A percentile compares a stretch with the other conserved stretches of the same genome.
Conservation (phyloP, 192 early-diverging fungal species). For the Fimicolochytrium jonesii region DNA sequence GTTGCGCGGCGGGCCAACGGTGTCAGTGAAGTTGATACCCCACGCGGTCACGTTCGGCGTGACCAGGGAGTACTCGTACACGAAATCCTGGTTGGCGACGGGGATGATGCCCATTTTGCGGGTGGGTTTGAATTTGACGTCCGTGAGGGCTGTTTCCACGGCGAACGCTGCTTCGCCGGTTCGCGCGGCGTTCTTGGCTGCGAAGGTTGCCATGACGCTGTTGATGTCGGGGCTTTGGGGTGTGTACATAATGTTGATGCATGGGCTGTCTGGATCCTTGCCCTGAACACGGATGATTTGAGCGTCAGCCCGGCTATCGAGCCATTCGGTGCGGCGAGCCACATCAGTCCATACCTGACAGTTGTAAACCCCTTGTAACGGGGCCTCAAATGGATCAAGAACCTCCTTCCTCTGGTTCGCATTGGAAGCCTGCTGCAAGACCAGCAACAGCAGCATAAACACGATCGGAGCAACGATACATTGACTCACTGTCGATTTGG, state of each 20-base stretch:
- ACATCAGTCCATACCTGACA: too few relatives aligned
- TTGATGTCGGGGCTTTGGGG: slow-evolving; percentile 26
- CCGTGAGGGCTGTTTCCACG: slow-evolving; percentile 28
- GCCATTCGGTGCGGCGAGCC: not conserved
- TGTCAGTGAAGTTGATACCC: slow-evolving; percentile 38
- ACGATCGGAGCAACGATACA: slow-evolving; percentile 59
- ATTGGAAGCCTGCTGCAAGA: slow-evolving; percentile 51
- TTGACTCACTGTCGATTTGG: slow-evolving; percentile 60
- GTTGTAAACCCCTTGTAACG: slow-evolving; percentile 40
- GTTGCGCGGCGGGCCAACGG: slow-evolving; percentile 42
- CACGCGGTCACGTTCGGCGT: slow-evolving; percentile 65
- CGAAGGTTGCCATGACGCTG: slow-evolving; percentile 36
- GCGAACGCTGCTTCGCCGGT: slow-evolving; percentile 28
- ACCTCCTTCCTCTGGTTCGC: slow-evolving; percentile 33
- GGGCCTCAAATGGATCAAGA: slow-evolving; percentile 34
- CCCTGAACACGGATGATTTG: slow-evolving; percentile 28
- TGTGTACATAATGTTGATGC: slow-evolving; percentile 63
- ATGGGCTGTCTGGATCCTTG: slow-evolving; percentile 32
- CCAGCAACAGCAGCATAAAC: slow-evolving; percentile 62
- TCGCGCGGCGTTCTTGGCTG: slow-evolving; percentile 33
- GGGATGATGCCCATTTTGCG: slow-evolving; percentile 48
- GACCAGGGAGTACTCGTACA: slow-evolving; percentile 65
- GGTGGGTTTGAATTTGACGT: slow-evolving; percentile 16
- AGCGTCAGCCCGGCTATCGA: not conserved
- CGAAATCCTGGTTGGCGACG: slow-evolving; percentile 51